Evolutionary conservation across 306 rosid genomes (phyloP), one percentile per base, ranked within the genome.

Genomic region (Hippophae tibetana): DNA sequence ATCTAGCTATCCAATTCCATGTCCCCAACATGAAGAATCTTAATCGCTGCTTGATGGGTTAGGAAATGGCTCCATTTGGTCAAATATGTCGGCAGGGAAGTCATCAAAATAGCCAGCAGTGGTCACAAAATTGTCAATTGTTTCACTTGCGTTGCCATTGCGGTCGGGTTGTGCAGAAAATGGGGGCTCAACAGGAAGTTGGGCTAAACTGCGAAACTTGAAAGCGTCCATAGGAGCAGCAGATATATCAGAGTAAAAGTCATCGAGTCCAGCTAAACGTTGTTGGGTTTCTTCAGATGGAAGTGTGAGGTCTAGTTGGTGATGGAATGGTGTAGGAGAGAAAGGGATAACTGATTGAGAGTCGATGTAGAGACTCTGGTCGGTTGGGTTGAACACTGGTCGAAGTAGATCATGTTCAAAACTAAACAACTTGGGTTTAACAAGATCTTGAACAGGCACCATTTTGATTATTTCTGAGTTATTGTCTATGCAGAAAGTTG

Each of bases 11-110:
- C 68, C 26, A 47, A 41, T 13, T 23, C 61, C 47, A 38, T 10
- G 25, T 57, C 10, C 43, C 14, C 12, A 1, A 10, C 7, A 9
- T 41, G 46, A 46, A 40, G 42, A 63, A 6, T 59, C 44, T 38
- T 42, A 58, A 14, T 88, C 74, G 80, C 10, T 45, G 64, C 57
- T 73, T 1, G 84, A 45, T 25, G 78, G 75, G 66, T 65, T 76
- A 8, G 73, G 48, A 69, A 74, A 82, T 27, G 73, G 73, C 13
- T 86, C 83, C 25, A 82, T 60, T 3, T 74, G 71, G 67, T 84
- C 93, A 50, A 81, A 86, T 81, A 86, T 75, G 69, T 86, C 85
- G 0, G 46, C 71, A 0, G 95, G 97, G 54, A 86, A 83, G 78
- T 89, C 97, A 57, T 80, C 87, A 8, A 89, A 89, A 72, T 83